phyloP scores from a whole-genome alignment of 306 rosid species.

The Parietaria judaica region DNA sequence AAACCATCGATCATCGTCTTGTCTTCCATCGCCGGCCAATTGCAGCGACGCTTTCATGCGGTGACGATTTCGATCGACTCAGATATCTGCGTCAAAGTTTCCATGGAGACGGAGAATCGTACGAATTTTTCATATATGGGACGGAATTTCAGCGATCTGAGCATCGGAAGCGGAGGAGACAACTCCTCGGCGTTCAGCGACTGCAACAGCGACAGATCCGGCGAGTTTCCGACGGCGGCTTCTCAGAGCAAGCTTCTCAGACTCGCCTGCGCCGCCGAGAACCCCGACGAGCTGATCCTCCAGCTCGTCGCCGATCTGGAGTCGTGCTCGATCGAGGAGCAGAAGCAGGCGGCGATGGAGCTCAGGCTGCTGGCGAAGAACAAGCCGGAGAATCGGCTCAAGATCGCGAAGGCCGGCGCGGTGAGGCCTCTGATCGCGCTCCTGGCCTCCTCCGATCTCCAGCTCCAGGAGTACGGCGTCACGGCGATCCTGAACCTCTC shows the following conservation, averaged over 20 bases:
- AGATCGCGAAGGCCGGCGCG: constrained; percentile 70
- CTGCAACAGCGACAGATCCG: constrained; percentile 91
- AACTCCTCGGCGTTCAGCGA: constrained; percentile 82
- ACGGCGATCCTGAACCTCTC: constrained; percentile 89
- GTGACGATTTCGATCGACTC: neutral
- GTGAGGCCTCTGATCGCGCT: constrained; percentile 69
- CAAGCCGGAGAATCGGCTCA: constrained; percentile 69
- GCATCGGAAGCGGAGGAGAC: constrained; percentile 40
- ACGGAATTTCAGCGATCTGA: constrained; percentile 43
- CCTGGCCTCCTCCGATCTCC: constrained; percentile 56
- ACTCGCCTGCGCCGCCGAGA: constrained; percentile 61
- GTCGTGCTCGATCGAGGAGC: constrained; percentile 65
- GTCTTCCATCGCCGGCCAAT: neutral
- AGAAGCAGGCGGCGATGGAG: constrained; percentile 93
- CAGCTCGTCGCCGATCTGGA: constrained; percentile 65
- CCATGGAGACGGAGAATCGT: constrained; percentile 50
- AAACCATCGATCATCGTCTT: too few species aligned
- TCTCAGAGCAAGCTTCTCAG: constrained; percentile 52
- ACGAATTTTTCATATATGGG: constrained; percentile 41
- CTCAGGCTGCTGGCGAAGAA: constrained; percentile 86
- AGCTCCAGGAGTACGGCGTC: constrained; percentile 93
- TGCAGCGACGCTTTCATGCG: constrained; percentile 6
- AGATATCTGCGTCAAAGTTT: neutral
- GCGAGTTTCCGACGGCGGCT: constrained; percentile 64
- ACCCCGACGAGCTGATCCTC: constrained; percentile 68